Base-by-base conservation (phyloP, 768 basidiomycete genomes). In the Boletus subparvulus region DNA sequence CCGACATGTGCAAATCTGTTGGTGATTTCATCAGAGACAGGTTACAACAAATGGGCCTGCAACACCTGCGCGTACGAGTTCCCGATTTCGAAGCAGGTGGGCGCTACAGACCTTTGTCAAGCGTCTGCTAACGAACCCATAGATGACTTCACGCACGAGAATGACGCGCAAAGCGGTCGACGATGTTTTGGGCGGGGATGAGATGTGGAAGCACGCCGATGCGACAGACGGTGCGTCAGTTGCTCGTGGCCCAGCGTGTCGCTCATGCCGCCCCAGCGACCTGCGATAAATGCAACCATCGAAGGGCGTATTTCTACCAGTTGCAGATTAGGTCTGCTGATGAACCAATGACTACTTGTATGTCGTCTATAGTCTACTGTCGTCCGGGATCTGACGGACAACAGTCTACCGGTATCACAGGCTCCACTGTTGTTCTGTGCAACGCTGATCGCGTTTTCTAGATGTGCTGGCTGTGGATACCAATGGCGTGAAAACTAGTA, bases 61-160 rank as follows among this genome's bases (percentile, higher is more conserved):
- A 90, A 91, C 63, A 86, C 89, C 2, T 98, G 97, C 69, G 87
- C 97, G 4, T 99, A 98, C 69, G 92, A 98, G 66, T 98, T 95
- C 68, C 61, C 59, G 24, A 61, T 67, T 24, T 48, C 56, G 21
- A 71, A 67, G 35, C 69, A 69, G 63, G 69, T 62, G 11, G 19
- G 50, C 30, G 32, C 19, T n/a, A 21, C 9, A 11, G 14, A 1
- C 2, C 9, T 9, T n/a, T 6, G 3, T 19, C 19, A 6, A 30
- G 7, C 24, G 14, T 28, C 26, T 4, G 30, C 21, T 48, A 9
- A 58, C 47, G 5, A 8, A 8, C n/a, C 13, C 6, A 10, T 19
- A 97, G 92, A 94, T 97, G 85, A 97, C 94, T 8, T 91, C 92
- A 50, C 79, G 95, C 44, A 94, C 89, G 30, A 83, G 84, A 54